phyloP scores from a whole-genome alignment of 129 eudicot genomes.

The Centella asiatica region DNA sequence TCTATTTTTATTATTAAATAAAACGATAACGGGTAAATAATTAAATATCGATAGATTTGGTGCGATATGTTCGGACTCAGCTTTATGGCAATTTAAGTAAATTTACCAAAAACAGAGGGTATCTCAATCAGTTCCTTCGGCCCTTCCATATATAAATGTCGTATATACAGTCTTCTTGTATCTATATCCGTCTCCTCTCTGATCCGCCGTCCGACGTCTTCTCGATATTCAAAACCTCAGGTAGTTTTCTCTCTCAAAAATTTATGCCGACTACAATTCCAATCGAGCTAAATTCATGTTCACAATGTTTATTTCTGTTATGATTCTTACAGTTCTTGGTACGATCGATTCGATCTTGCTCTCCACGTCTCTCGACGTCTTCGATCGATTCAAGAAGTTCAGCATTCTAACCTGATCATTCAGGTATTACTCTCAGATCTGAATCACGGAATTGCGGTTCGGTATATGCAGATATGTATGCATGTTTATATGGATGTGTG shows the following conservation, averaged over 20 bases:
- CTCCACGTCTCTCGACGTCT: background rate
- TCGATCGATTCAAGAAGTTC: conserved; percentile 26
- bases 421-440: conserved; percentile 32
- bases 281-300: conserved; percentile 8
- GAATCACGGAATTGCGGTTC: background rate
- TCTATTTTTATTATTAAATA: no score
- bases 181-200: conserved; percentile 9
- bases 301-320: conserved; percentile 10
- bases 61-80: background rate
- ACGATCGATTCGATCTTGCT: conserved; percentile 14
- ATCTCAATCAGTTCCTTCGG: background rate
- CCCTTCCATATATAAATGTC: background rate
- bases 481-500: background rate
- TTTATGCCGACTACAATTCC: background rate
- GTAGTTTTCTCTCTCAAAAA: background rate
- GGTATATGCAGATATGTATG: background rate
- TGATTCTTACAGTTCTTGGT: conserved; percentile 14
- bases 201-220: conserved; percentile 50
- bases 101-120: conserved; percentile 22
- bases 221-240: background rate
- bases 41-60: conserved; percentile 22
- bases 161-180: conserved; percentile 9
- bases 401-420: conserved; percentile 16
- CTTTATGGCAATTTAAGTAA: conserved; percentile 33
- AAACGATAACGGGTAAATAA: background rate